Evolutionary conservation across 169 alveolate species (phyloP).

Genomic region (Cryptosporidium viatorum): DNA sequence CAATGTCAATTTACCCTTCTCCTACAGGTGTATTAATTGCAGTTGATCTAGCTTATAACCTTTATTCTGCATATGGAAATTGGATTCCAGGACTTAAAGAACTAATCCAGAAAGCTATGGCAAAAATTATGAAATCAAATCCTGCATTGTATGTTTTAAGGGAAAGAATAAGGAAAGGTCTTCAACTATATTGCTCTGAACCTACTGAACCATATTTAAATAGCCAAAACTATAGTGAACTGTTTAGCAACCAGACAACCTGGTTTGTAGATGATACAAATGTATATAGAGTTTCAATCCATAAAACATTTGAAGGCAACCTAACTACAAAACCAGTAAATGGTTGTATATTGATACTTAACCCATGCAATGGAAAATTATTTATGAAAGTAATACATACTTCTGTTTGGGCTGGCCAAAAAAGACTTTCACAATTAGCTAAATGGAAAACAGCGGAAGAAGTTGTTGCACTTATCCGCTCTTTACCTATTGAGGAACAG

Average conservation of each 20-base stretch:
- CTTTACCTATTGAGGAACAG: constrained; percentile 99
- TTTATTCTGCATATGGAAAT: constrained; percentile 99
- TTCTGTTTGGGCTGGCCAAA: constrained; percentile 99
- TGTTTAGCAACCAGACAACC: constrained; percentile 97
- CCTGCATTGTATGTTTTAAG: constrained; percentile 99
- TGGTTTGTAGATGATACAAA: constrained; percentile 99
- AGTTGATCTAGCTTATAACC: constrained; percentile 98
- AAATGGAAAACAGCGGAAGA: constrained; percentile 99
- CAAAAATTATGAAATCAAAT: constrained; percentile 98
- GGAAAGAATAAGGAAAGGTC: constrained; percentile 99
- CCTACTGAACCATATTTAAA: constrained; percentile 99
- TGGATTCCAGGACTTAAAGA: constrained; percentile 98
- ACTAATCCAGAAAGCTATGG: constrained; percentile 96
- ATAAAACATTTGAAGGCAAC: constrained; percentile 99
- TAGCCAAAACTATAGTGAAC: constrained; percentile 98
- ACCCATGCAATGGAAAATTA: constrained; percentile 99
- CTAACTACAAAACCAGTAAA: constrained; percentile 99
- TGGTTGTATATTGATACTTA: constrained; percentile 99
- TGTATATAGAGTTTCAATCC: constrained; percentile 99
- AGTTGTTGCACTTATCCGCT: constrained; percentile 99
- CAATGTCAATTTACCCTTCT: constrained; percentile 98
- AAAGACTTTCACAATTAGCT: constrained; percentile 99
- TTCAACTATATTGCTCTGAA: constrained; percentile 98
- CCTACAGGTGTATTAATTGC: constrained; percentile 99
- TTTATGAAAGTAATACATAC: constrained; percentile 99